These are phyloP conservation scores for Komagataella kurtzmanii DNA, from an alignment of 805 yeast genomes.

Conservation along the genomic window DNA sequence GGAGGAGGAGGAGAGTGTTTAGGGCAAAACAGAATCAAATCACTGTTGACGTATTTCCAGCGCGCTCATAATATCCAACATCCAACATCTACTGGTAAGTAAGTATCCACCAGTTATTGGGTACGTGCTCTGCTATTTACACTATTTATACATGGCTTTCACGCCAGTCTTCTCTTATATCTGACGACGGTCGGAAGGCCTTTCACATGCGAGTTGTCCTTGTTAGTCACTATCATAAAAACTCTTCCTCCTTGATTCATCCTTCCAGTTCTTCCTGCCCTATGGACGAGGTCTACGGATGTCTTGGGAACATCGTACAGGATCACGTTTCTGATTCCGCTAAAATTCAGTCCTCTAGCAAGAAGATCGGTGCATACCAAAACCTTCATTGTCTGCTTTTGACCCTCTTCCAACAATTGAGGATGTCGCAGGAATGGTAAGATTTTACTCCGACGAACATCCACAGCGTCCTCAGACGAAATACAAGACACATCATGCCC, in stretches of 20 bases:
- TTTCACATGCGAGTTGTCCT: conserved; percentile 64
- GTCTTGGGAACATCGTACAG: conserved; percentile 78
- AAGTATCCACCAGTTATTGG: background rate
- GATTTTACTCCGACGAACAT: conserved; percentile 45
- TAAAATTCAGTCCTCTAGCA: conserved; percentile 84
- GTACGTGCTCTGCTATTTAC: background rate
- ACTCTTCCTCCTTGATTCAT: conserved; percentile 86
- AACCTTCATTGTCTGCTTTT: conserved; percentile 36
- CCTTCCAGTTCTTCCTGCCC: conserved; percentile 92
- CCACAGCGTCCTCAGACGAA: conserved; percentile 50
- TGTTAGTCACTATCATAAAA: conserved; percentile 58
- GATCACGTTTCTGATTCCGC: conserved; percentile 67
- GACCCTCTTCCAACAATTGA: conserved; percentile 14
- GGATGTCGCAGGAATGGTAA: conserved; percentile 56
- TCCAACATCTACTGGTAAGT: background rate
- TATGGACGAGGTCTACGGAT: conserved; percentile 76
- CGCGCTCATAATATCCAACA: background rate
- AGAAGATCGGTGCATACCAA: conserved; percentile 79
- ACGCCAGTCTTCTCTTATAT: conserved; percentile 26
- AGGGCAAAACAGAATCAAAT: background rate
- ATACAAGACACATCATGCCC: conserved; percentile 52
- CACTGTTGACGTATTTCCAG: background rate
- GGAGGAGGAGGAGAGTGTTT: background rate
- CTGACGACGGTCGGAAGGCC: conserved; percentile 64
- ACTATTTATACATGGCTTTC: background rate